A percentile compares a stretch with the other conserved stretches of the same genome.
phyloP scores from a whole-genome alignment of 257 asterid genomes.

The Solanum virginianum region DNA sequence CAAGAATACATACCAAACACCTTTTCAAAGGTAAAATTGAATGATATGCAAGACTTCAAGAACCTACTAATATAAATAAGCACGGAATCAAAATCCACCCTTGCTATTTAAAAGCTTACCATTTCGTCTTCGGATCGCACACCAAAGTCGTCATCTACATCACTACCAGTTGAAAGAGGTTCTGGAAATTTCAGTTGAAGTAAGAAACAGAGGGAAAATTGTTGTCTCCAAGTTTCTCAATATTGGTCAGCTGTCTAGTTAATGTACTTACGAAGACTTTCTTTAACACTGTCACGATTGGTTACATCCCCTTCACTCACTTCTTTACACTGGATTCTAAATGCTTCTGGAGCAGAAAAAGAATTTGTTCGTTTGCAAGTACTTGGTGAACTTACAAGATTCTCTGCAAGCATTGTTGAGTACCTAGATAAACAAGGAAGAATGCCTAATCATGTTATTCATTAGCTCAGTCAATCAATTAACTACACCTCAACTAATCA shows the following conservation, averaged over 20 bases:
- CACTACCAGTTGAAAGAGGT: conserved; percentile 51
- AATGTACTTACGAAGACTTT: conserved; percentile 38
- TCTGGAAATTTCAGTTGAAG: conserved; percentile 38
- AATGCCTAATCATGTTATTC: neutral
- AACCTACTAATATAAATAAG: neutral
- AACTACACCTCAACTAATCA: neutral
- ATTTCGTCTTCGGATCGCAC: conserved; percentile 56
- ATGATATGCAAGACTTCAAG: neutral
- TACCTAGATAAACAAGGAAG: conserved; percentile 40
- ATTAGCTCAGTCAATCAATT: neutral
- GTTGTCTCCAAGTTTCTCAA: neutral
- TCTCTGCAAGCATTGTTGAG: conserved; percentile 97
- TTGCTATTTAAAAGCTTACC: conserved; percentile 35
- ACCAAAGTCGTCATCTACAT: conserved; percentile 65
- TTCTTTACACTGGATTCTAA: conserved; percentile 19
- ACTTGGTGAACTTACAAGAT: conserved; percentile 62
- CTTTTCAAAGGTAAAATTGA: neutral
- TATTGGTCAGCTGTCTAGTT: neutral
- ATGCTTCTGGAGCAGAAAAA: conserved; percentile 25
- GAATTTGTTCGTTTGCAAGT: conserved; percentile 26
- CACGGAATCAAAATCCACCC: neutral
- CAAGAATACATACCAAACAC: neutral
- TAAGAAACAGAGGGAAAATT: conserved; percentile 5
- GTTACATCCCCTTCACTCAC: conserved; percentile 25
- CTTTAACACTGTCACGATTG: conserved; percentile 15